phyloP scores from a whole-genome alignment of 2,329 filamentous ascomycete genomes.

The Setomelanomma holmii region DNA sequence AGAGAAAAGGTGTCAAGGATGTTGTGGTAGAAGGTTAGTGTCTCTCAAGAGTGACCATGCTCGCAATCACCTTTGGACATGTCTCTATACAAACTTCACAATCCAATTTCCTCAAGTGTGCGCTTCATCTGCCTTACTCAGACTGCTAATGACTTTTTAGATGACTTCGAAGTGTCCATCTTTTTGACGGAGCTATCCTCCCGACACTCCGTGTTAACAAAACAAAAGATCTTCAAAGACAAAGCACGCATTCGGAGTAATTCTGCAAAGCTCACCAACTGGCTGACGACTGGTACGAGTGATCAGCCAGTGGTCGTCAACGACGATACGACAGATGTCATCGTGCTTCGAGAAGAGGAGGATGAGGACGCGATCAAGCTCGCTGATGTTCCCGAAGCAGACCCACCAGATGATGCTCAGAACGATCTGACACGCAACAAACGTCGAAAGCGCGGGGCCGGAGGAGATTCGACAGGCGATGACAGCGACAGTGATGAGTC shows the following conservation, averaged over 20 bases:
- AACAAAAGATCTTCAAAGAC: conserved; percentile 74
- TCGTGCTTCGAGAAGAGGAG: conserved; percentile 63
- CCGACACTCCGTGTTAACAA: conserved; percentile 84
- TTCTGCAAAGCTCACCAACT: conserved; percentile 55
- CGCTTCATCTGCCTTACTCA: conserved; percentile 13
- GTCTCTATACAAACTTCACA: too few species aligned
- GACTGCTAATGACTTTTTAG: conserved; percentile 55
- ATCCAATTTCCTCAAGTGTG: not conserved
- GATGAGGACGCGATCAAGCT: conserved; percentile 61
- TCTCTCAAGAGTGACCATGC: not conserved
- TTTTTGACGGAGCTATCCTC: conserved; percentile 88
- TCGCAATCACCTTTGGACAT: too few species aligned
- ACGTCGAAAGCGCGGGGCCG: too few species aligned
- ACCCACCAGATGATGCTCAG: too few species aligned
- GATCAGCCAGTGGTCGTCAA: conserved; percentile 53
- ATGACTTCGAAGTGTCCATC: conserved; percentile 94
- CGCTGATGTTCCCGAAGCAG: conserved; percentile 64
- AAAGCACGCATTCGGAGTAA: conserved; percentile 55
- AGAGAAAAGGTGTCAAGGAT: conserved; percentile 88
- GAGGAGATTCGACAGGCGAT: conserved; percentile 24
- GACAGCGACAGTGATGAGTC: conserved; percentile 42
- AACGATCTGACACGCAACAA: too few species aligned
- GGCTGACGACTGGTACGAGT: conserved; percentile 50
- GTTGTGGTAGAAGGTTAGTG: conserved; percentile 77
- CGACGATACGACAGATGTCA: conserved; percentile 54